Evolutionary conservation across 164 flowering plant genomes (phyloP).

Genomic region (Hamamelis virginiana): DNA sequence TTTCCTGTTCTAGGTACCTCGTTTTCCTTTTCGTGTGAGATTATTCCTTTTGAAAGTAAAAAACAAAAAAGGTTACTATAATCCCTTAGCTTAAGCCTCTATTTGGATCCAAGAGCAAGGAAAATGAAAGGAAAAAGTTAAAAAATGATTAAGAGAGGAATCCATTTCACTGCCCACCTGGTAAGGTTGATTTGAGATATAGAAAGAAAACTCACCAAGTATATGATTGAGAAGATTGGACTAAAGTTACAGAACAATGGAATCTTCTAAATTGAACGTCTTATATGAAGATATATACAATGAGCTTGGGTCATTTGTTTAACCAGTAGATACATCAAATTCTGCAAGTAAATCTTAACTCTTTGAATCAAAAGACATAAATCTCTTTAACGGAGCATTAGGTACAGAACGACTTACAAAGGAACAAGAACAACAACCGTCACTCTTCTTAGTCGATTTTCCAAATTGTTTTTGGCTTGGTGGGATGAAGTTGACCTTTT

Average conservation of each 20-base stretch:
- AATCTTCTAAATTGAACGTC: background rate
- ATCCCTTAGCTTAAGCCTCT: too few species aligned
- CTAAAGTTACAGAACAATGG: background rate
- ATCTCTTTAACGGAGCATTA: background rate
- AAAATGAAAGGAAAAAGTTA: too few species aligned
- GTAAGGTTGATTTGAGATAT: background rate
- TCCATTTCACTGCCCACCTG: background rate
- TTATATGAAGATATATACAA: background rate
- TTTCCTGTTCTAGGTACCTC: too few species aligned
- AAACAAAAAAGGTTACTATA: too few species aligned
- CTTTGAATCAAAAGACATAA: background rate
- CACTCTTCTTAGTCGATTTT: conserved; percentile 3
- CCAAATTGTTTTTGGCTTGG: conserved; percentile 4
- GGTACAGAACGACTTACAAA: conserved; percentile 10
- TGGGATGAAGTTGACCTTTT: background rate
- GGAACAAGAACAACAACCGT: conserved; percentile 13
- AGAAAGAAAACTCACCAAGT: background rate
- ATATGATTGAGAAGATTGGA: background rate
- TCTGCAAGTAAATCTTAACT: background rate
- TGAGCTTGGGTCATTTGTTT: background rate
- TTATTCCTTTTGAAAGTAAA: too few species aligned
- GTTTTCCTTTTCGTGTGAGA: too few species aligned
- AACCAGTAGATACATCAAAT: background rate
- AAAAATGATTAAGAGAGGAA: background rate
- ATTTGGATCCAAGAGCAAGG: too few species aligned